Percentiles rank a stretch among this genome's conserved stretches.
Evolutionary conservation across 1,284 basidiomycete species (phyloP).

Genomic region (Tetrapyrgos nigripes): DNA sequence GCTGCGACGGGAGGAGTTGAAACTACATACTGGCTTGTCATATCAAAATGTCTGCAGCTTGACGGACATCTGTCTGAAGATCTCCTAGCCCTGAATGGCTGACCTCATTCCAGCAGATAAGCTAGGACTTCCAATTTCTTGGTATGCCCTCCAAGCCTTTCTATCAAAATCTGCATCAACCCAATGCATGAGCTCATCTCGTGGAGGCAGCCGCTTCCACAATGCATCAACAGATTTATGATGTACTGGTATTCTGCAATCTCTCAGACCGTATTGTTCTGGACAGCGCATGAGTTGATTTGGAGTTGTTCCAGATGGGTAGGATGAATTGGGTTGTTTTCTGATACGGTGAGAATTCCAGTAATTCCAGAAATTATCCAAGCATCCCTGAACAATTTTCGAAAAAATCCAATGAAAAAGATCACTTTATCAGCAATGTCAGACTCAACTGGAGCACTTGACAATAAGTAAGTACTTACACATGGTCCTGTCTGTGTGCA

Average conservation of each 20-base stretch:
- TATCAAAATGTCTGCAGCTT: too few species aligned
- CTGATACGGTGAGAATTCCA: constrained; percentile 17
- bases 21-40: too few species aligned
- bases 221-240: constrained; percentile 2
- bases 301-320: constrained; percentile 7
- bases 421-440: background rate
- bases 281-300: constrained; percentile 11
- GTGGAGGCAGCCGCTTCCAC: constrained; percentile 2
- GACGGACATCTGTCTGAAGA: too few species aligned
- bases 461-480: constrained; percentile 7
- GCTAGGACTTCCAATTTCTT: background rate
- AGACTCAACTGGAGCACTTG: background rate
- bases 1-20: too few species aligned
- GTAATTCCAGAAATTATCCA: constrained; percentile 11
- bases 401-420: constrained; percentile 20
- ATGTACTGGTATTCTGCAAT: constrained; percentile 9
- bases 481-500: constrained; percentile 6
- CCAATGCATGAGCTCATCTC: constrained; percentile 13
- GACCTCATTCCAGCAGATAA: too few species aligned
- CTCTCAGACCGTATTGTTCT: constrained; percentile 6
- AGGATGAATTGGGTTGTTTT: background rate
- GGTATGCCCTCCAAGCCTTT: background rate
- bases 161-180: constrained; percentile 10
- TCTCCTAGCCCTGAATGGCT: too few species aligned
- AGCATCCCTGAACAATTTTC: constrained; percentile 11